A percentile compares a stretch with the other conserved stretches of the same genome.
Evolutionary conservation across 2,329 filamentous ascomycete species (phyloP).

Genomic region (Amesomyces nigricolor): DNA sequence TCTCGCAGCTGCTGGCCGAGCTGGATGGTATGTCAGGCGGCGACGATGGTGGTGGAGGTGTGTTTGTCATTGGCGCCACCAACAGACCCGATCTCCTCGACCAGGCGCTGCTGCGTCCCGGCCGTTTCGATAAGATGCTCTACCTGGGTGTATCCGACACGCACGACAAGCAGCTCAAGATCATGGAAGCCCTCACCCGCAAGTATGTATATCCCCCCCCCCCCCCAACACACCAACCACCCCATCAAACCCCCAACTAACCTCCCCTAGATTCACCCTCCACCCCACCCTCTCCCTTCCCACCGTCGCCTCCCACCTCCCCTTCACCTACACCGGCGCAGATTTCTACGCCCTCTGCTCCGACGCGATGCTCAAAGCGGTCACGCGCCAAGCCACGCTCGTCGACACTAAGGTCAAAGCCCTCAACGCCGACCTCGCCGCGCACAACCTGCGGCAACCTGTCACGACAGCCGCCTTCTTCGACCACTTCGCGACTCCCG

Average conservation of each 20-base stretch:
- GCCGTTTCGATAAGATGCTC: conserved; percentile 96
- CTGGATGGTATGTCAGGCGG: conserved; percentile 96
- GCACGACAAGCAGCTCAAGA: conserved; percentile 91
- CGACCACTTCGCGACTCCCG: conserved; percentile 77
- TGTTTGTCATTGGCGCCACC: conserved; percentile 95
- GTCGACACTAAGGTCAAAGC: conserved; percentile 78
- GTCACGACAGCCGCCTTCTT: conserved; percentile 93
- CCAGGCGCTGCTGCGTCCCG: conserved; percentile 80
- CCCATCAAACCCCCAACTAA: neutral
- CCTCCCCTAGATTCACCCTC: conserved; percentile 65
- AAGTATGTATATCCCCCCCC: conserved; percentile 58
- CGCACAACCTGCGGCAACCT: conserved; percentile 31
- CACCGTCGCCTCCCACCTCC: conserved; percentile 68
- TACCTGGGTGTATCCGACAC: conserved; percentile 95
- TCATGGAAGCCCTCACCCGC: conserved; percentile 86
- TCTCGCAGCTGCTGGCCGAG: conserved; percentile 89
- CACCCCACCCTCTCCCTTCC: conserved; percentile 71
- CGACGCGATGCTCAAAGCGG: conserved; percentile 97
- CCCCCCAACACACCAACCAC: neutral
- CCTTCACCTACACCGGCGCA: conserved; percentile 94
- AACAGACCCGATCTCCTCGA: conserved; percentile 92
- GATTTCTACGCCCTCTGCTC: conserved; percentile 97
- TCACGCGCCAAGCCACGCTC: conserved; percentile 77
- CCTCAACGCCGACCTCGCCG: conserved; percentile 47
- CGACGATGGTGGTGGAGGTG: conserved; percentile 71